Evolutionary conservation across 2,329 filamentous ascomycete genomes (phyloP), one percentile per base, ranked within the genome.

Genomic region (Nigrograna mackinnonii): DNA sequence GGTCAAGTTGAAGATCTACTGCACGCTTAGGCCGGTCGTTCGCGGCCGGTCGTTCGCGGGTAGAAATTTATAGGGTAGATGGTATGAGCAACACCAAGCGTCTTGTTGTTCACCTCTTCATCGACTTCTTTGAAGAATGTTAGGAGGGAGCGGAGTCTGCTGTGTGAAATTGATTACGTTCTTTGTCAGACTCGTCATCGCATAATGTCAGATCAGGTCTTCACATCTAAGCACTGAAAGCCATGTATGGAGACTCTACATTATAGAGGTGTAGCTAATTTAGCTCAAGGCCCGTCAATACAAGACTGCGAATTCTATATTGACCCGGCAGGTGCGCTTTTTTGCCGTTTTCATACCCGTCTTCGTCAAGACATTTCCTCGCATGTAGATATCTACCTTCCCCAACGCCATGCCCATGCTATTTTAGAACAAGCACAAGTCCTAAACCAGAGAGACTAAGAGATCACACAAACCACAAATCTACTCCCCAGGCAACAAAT

Each of bases 401-500:
- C 60, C 56, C 52, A 68, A 67, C 62, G 63, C 65, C 66, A 51
- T 62, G 55, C 64, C 62, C 61, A 67, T 67, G 64, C 63, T 57
- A 57, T 60, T 54, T 55, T 51, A n/a, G 54, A 62, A 62, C 54
- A 62, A 59, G 55, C 54, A 57, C 55, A 62, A 60, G 56, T 52
- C 55, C 54, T 54, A 61, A 52, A 59, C 59, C 52, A 54, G 24
- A 36, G 6, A 17, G 12, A 12, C n/a, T n/a, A n/a, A 24, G 17
- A 14, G 6, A 11, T 20, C 14, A 12, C 44, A 51, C 44, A 47
- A 17, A 12, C 34, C 34, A 12, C 34, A 12, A 20, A 12, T 36
- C 19, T 64, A 64, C 58, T 82, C 81, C 42, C 78, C 77, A 14
- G 83, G 83, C 51, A 85, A 62, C 45, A 86, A 65, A 62, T 83